Base-by-base conservation (phyloP, 441 rosid genomes). In the Biscutella laevigata region DNA sequence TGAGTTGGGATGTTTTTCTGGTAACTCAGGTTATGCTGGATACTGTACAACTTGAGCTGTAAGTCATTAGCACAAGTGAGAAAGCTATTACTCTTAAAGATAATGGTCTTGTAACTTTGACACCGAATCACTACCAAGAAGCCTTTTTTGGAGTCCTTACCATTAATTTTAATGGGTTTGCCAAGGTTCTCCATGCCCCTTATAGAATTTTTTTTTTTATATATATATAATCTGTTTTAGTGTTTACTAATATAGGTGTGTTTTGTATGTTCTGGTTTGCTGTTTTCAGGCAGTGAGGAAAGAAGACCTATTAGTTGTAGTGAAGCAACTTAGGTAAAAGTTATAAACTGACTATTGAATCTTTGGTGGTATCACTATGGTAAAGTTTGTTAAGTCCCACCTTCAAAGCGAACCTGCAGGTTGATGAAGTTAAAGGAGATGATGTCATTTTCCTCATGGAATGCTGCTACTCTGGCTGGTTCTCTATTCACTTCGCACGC, bases 251-350 rank as follows among this genome's bases (percentile, higher is more conserved):
- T 37, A 14, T 59, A 22, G 49, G 16, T 1, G 8, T 68, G 25
- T 30, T 15, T 35, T 44, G 47, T 27, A 13, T 41, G 26, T 34
- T 42, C 0, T 0, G 45, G 37, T 65, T 67, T 61, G 53, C 41
- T 61, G 61, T 71, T 74, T 68, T 58, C 79, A 89, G 97, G 80
- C 92, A 8, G 96, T 94, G 62, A 89, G 85, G 67, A 72, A 65
- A 41, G 99, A 97, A 51, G 99, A 94, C 66, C 97, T 42, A 87
- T 89, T 69, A 87, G 96, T 25, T 96, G 99, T 48, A 89, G 95
- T 76, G 99, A 94, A 75, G 87, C 96, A 46, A 89, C 97, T 59
- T 89, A 94, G 99, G 96, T 89, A 71, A 59, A 60, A 2, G n/a
- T 17, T 1, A 11, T 16, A 20, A 63, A 40, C 24, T 33, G 2